These are phyloP conservation scores for Cornus suecica DNA, from an alignment of 148 eudicot species.

Conservation along the genomic window DNA sequence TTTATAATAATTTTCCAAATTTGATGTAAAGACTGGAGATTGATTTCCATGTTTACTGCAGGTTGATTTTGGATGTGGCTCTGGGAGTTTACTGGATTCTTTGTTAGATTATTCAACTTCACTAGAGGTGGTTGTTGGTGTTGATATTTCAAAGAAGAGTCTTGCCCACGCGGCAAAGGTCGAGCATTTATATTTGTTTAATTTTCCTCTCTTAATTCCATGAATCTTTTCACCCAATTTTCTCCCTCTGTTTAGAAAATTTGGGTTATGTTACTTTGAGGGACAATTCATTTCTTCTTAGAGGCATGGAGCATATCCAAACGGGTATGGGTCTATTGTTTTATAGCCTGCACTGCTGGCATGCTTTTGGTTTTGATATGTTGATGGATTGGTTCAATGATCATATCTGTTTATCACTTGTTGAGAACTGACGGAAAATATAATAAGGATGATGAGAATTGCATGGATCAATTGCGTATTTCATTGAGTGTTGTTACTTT, in stretches of 20 bases:
- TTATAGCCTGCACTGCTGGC: not conserved
- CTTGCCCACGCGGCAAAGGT: slow-evolving; percentile 95
- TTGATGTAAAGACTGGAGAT: slow-evolving; percentile 5
- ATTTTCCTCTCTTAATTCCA: not conserved
- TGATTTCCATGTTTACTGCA: slow-evolving; percentile 29
- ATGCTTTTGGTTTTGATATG: too few relatives aligned
- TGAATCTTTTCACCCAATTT: not conserved
- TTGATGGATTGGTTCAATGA: not conserved
- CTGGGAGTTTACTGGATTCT: slow-evolving; percentile 91
- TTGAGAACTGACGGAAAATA: slow-evolving; percentile 5
- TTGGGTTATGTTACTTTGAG: not conserved
- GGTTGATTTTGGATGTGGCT: slow-evolving; percentile 99
- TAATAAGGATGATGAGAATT: not conserved
- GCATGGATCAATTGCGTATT: not conserved
- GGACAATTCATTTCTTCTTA: not conserved
- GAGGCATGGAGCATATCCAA: not conserved
- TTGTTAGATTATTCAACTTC: slow-evolving; percentile 68
- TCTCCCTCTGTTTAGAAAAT: not conserved
- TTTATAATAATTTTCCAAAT: not conserved
- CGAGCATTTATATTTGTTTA: not conserved
- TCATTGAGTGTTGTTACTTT: not conserved
- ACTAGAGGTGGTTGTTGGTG: slow-evolving; percentile 72
- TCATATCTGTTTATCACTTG: not conserved
- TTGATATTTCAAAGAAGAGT: slow-evolving; percentile 83
- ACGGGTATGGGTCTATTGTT: not conserved